phyloP scores from a whole-genome alignment of 2,329 filamentous ascomycete species.

The Verticillium tricorpus region DNA sequence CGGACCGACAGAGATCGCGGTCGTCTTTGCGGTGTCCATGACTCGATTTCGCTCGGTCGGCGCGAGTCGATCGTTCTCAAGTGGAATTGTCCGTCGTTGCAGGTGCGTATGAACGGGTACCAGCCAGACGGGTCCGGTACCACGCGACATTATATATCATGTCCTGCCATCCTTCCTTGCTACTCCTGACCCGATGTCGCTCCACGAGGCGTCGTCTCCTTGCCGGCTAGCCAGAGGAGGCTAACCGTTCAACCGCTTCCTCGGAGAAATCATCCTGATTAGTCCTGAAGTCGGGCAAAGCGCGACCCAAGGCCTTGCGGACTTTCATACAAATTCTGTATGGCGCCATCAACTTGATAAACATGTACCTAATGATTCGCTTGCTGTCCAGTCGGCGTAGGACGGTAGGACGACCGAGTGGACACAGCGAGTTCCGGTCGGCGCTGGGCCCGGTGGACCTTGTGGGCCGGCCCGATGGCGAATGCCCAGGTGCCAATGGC shows the following conservation, averaged over 20 bases:
- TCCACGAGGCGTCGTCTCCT: neutral
- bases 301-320: neutral
- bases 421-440: neutral
- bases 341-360: neutral
- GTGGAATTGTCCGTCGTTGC: neutral
- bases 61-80: neutral
- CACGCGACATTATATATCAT: neutral
- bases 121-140: neutral
- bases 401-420: neutral
- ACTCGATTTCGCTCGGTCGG: neutral
- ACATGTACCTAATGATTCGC: neutral
- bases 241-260: neutral
- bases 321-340: neutral
- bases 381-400: neutral
- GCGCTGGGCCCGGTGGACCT: neutral
- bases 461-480: neutral
- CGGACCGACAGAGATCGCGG: neutral
- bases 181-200: neutral
- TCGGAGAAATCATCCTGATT: neutral
- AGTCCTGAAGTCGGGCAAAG: neutral
- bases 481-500: neutral
- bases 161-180: neutral
- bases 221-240: neutral
- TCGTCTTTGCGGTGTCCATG: neutral
- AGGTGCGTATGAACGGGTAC: neutral